phyloP scores from a whole-genome alignment of 345 rosid species.

The Garcia nutans region DNA sequence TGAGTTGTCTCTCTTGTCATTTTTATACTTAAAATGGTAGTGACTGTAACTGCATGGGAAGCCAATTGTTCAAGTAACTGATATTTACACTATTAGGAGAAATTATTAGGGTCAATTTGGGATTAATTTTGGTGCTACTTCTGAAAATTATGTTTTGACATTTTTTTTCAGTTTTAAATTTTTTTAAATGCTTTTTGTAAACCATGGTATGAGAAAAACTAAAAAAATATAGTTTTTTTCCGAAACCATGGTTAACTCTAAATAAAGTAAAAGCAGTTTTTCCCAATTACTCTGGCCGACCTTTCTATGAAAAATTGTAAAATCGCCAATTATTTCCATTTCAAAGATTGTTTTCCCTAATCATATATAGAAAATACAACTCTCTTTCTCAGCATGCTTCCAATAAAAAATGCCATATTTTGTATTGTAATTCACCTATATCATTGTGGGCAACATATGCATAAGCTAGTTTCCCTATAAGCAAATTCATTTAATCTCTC shows the following conservation, averaged over 20 bases:
- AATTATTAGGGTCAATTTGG: background rate
- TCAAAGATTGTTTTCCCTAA: background rate
- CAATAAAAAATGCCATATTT: background rate
- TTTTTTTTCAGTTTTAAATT: too few relatives aligned
- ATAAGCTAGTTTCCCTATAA: slow-evolving; percentile 1
- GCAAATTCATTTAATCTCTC: slow-evolving; percentile 2
- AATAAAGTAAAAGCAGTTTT: too few relatives aligned
- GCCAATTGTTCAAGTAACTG: background rate
- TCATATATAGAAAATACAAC: slow-evolving; percentile 13
- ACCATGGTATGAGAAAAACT: too few relatives aligned
- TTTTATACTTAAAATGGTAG: background rate
- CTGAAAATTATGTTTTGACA: too few relatives aligned
- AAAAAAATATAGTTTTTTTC: too few relatives aligned
- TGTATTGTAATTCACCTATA: background rate
- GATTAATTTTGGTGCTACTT: too few relatives aligned
- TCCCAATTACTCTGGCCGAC: background rate
- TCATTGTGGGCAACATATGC: background rate
- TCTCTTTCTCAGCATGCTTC: background rate
- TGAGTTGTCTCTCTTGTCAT: slow-evolving; percentile 6
- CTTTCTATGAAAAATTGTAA: background rate
- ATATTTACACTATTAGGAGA: background rate
- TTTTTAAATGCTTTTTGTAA: too few relatives aligned
- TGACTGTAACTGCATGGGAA: background rate
- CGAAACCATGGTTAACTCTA: too few relatives aligned
- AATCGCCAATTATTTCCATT: background rate